These are phyloP conservation scores for Leccinum fibrillosum DNA, from an alignment of 768 basidiomycete species.

Conservation along the genomic window DNA sequence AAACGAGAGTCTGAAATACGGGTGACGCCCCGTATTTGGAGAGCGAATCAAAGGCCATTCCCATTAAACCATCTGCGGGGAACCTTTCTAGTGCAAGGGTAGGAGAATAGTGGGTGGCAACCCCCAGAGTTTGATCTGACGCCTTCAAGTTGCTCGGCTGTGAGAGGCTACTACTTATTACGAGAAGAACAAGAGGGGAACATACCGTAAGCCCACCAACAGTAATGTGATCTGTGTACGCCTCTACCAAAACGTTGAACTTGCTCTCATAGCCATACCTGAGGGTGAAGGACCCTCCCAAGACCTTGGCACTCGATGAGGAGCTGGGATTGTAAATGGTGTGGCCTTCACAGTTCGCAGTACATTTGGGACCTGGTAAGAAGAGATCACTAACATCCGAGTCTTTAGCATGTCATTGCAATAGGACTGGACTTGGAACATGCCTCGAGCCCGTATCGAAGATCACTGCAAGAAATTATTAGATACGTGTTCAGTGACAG, in stretches of 20 bases:
- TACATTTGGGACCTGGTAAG: conserved; percentile 24
- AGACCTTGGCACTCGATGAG: conserved; percentile 9
- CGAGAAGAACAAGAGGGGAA: background rate
- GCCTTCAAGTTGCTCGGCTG: conserved; percentile 1
- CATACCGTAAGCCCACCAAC: conserved; percentile 11
- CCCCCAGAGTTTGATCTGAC: conserved; percentile 9
- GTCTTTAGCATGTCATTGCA: background rate
- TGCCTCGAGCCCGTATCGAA: conserved; percentile 8
- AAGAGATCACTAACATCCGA: conserved; percentile 21
- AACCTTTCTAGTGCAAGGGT: background rate
- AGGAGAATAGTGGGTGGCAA: conserved; percentile 2
- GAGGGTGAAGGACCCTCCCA: background rate
- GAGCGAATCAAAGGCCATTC: conserved; percentile 41
- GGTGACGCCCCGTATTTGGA: conserved; percentile 33
- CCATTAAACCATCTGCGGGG: conserved; percentile 29
- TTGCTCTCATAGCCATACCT: background rate
- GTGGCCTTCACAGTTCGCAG: conserved; percentile 29
- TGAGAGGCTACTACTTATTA: background rate
- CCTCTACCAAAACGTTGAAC: background rate
- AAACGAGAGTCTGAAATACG: conserved; percentile 40
- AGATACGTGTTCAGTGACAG: background rate
- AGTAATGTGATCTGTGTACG: conserved; percentile 9
- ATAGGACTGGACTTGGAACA: background rate
- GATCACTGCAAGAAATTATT: background rate
- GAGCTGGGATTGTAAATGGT: conserved; percentile 27